Base-by-base conservation (phyloP, 495 filamentous ascomycete genomes). In the Letharia columbiana region DNA sequence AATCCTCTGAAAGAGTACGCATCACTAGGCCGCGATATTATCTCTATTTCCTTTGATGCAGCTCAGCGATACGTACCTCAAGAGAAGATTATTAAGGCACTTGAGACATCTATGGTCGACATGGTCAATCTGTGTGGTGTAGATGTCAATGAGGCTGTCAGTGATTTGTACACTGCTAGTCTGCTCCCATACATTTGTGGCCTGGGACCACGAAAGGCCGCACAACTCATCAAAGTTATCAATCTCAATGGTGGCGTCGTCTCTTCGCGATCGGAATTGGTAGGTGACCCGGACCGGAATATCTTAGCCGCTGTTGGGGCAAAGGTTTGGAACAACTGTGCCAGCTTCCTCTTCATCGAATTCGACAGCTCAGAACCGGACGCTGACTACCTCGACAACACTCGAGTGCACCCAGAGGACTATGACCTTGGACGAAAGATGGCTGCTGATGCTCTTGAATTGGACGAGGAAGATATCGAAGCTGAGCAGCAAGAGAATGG, bases 401-500 rank as follows among this genome's bases (percentile, higher is more conserved):
- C 94, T 39, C 86, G 94, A 75, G 90, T 98, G 20, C 94, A 98
- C 72, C 94, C 94, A 10, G 94, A 98, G 81, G 94, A 98, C 73
- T 98, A 98, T 74, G 94, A 98, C 61, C 83, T 98, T 54, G 94
- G 91, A 28, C 87, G 92, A 62, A 98, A 98, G 75, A 97, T 98
- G 87, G 95, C 94, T 33, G 94, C 95, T 18, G 94, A 98, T 81
- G 95, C 94, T 52, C 79, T 98, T 56, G 92, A 96, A 73, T 77
- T 97, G 69, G 95, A 98, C 71, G 94, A 98, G 75, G 94, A 98
- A 76, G 94, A 98, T 73, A 89, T 98, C 75, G 93, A 96, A 75
- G 91, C 89, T 1, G 93, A 98, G 76, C 87, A 86, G 10, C 89
- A 94, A 68, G 91, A 96, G 71, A 89, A 90, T 62, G 94, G 94